Base-by-base conservation (phyloP, 2,329 filamentous ascomycete species). In the Aspergillus tanneri region DNA sequence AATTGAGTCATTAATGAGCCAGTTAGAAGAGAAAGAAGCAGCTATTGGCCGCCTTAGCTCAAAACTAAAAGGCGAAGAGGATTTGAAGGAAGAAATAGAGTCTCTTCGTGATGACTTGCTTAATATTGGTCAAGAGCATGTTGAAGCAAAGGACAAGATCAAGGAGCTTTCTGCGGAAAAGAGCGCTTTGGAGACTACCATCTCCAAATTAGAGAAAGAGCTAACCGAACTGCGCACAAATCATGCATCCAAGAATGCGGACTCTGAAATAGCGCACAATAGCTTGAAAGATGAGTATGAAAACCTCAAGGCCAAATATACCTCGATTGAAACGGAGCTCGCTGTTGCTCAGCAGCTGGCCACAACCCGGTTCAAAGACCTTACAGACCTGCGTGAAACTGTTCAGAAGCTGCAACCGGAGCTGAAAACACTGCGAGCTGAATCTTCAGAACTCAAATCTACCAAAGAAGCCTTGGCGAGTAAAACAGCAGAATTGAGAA, bases 351-450 rank as follows among this genome's bases (percentile, higher is more conserved):
- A 96, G 65, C 84, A 95, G 68, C 79, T 97, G 10, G 90, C 93
- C 0, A 86, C 95, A 52, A 86, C 82, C 12, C 81, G 93, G 23
- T 97, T 90, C 75, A 95, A 90, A 67, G 91, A 97, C 50, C 74
- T 96, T 2, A 85, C 85, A 0, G 88, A 95, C 22, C 74, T 96
- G 37, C 81, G 86, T 16, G 87, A 92, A 52, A 77, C 91, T 2
- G 70, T 96, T 23, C 85, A 90, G 56, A 95, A 93, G 66, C 81
- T 87, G 0, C 91, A 96, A 62, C 87, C 90, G 0, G 92, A 99
- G 69, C 74, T 97, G 19, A 87, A 86, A 65, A 85, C 76, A 36
- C 77, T 97, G 16, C 83, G 89, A 6, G 83, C 85, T 40, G 91
- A 97, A 59, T 85, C 88, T 23, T 80, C 82, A 0, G 80, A 85